Base-by-base conservation (phyloP, 371 early-diverging fungal genomes). In the Syncephalastrum racemosum region DNA sequence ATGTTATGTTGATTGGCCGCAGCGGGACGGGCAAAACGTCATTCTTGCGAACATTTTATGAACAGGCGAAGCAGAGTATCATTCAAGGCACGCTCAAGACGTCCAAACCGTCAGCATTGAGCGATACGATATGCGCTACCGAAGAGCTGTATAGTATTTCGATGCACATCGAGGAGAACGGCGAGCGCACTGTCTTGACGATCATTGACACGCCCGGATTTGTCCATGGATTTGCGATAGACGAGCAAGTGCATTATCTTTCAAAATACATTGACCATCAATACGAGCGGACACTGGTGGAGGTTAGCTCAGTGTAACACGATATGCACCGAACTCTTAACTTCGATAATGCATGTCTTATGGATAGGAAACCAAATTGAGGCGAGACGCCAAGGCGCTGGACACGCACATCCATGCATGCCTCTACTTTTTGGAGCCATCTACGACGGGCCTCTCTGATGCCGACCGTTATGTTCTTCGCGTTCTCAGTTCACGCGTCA, bases 321-420 rank as follows among this genome's bases (percentile, higher is more conserved):
- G 36, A 5, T 8, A 12, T 12, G 36, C 36, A 31, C 10, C 10
- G 36, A 31, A 31, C 36, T 12, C 36, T 12, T 31, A 31, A 31
- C 36, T 31, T 12, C 36, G 6, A 5, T 5, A 10, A 31, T 31
- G 36, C 10, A 40, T 16, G 40, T 43, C 5, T 44, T 27, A 24
- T 43, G 36, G 92, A 93, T 64, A 86, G 87, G 85, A 86, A 75
- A 69, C 75, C 47, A 85, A 85, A 69, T 75, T 85, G 14, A 78
- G 73, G 46, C 82, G 92, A 50, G 87, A 90, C 69, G 82, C 87
- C 18, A 88, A 85, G 58, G 82, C 88, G 7, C 68, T 86, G 13
- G 89, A 92, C 62, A 90, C 93, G 65, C 90, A 96, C 46, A 89
- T 99, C 27, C 99, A 99, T 73, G 93, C 90, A 1, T 84, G 96